Evolutionary conservation across 495 filamentous ascomycete genomes (phyloP).

Genomic region (Neurospora pannonica): DNA sequence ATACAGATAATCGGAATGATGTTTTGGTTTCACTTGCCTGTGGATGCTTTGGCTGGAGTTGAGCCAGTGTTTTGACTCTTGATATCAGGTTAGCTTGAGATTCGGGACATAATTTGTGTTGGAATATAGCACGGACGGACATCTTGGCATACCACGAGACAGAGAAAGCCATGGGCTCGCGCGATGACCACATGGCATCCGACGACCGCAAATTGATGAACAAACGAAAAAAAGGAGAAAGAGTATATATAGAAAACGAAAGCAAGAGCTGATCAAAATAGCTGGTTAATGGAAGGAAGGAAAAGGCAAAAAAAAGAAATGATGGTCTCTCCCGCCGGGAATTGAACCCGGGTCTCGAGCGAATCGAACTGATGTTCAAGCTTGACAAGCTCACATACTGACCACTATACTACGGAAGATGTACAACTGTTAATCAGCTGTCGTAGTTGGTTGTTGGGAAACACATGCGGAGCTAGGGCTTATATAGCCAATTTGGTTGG

Average conservation of each 20-base stretch:
- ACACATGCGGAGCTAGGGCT: fast-evolving
- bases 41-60: neutral
- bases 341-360: neutral
- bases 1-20: neutral
- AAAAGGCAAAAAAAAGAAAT: neutral
- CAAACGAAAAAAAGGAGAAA: neutral
- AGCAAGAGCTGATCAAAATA: neutral
- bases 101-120: neutral
- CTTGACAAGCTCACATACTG: neutral
- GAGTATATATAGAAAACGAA: neutral
- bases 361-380: neutral
- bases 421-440: neutral
- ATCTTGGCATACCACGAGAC: too few species aligned
- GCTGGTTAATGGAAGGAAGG: neutral
- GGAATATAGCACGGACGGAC: neutral
- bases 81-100: neutral
- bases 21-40: neutral
- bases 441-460: neutral
- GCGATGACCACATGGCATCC: too few species aligned
- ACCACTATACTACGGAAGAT: neutral
- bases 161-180: too few species aligned
- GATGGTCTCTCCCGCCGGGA: neutral
- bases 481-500: neutral
- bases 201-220: neutral
- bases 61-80: neutral